Conservation (phyloP, 179 eudicot genomes). For the Patellifolia procumbens region DNA sequence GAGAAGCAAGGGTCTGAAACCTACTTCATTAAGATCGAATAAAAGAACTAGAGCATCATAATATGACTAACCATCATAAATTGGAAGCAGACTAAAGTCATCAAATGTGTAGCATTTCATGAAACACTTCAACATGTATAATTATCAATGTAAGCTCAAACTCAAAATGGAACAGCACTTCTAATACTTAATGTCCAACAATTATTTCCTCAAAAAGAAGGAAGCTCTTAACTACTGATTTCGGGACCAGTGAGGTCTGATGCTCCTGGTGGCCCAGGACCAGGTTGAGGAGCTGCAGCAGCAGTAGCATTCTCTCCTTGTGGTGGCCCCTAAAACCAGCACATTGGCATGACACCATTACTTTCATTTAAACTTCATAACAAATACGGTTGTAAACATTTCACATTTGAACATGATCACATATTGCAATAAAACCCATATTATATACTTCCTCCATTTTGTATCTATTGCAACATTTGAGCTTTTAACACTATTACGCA, state of each 20-base stretch:
- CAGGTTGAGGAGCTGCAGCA: conserved; percentile 27
- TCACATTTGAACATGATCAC: conserved; percentile 9
- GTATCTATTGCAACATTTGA: too few relatives aligned
- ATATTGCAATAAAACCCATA: neutral
- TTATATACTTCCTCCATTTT: too few relatives aligned
- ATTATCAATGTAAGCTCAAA: neutral
- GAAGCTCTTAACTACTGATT: conserved; percentile 27
- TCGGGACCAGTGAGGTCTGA: conserved; percentile 38
- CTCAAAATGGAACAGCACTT: neutral
- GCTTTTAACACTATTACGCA: too few relatives aligned
- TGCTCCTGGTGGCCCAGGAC: conserved; percentile 40
- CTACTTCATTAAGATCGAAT: neutral
- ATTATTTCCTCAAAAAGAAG: neutral
- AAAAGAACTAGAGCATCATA: neutral
- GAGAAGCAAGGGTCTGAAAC: neutral
- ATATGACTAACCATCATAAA: neutral
- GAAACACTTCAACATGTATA: neutral
- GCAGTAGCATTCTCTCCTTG: conserved; percentile 39
- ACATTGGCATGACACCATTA: conserved; percentile 9
- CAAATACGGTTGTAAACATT: neutral
- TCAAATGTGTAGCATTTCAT: neutral
- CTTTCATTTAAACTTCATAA: neutral
- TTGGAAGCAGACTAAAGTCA: too few relatives aligned
- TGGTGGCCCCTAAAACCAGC: conserved; percentile 34
- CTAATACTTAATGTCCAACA: neutral